Evolutionary conservation across 176 grass and related monocot genomes (phyloP).

Genomic region (Oryza meyeriana): DNA sequence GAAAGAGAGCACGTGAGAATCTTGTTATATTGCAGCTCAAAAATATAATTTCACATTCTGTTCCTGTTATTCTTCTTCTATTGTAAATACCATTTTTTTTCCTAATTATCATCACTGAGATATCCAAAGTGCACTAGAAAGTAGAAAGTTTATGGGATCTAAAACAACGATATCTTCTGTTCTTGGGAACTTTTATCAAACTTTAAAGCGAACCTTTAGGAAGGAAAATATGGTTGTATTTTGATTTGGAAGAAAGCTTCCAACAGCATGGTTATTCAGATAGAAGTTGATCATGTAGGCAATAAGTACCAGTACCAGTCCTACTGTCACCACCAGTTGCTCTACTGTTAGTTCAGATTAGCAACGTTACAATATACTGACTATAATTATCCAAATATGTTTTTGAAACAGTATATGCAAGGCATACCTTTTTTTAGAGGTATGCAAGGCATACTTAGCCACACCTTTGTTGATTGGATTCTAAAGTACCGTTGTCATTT

Average conservation of each 20-base stretch:
- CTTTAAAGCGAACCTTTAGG: not conserved
- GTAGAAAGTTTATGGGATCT: not conserved
- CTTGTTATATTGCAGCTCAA: slow-evolving; percentile 10
- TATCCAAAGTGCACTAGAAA: not conserved
- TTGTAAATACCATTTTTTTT: not conserved
- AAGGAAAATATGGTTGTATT: not conserved
- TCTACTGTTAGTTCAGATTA: slow-evolving; percentile 3
- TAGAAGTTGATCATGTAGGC: not conserved
- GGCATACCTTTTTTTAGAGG: not conserved
- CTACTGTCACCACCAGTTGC: not conserved
- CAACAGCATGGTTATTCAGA: not conserved
- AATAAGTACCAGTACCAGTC: not conserved
- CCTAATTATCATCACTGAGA: not conserved
- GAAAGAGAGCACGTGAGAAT: not conserved
- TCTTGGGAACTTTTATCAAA: not conserved
- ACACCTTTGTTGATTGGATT: slow-evolving; percentile 22
- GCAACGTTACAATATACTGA: not conserved
- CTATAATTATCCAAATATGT: not conserved
- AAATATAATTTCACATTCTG: not conserved
- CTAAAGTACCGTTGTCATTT: slow-evolving; percentile 1
- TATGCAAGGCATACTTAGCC: not conserved
- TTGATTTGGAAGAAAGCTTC: slow-evolving; percentile 14
- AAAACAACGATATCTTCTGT: not conserved
- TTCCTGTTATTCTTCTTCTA: not conserved
- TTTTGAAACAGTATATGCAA: slow-evolving; percentile 5